A percentile compares a stretch with the other conserved stretches of the same genome.
These are phyloP conservation scores for Botrytis squamosa DNA, from an alignment of 2,329 filamentous ascomycete species.

Conservation along the genomic window DNA sequence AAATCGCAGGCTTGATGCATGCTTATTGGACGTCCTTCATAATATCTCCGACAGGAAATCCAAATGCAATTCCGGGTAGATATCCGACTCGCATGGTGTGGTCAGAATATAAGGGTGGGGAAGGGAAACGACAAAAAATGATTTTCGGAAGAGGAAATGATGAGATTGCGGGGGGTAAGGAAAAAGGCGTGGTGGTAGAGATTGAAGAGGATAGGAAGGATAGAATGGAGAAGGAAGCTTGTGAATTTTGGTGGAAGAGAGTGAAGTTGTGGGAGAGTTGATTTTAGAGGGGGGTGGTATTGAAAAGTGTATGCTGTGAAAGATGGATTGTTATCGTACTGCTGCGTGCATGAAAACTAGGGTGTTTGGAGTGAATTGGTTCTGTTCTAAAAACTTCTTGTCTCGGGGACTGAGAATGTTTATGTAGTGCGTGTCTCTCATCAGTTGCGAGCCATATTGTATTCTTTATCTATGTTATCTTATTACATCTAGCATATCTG, in stretches of 20 bases:
- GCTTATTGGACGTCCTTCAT: slow-evolving; percentile 40
- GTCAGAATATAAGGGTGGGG: slow-evolving; percentile 30
- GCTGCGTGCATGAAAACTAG: neutral
- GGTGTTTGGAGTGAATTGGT: neutral
- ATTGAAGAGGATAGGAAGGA: slow-evolving; percentile 40
- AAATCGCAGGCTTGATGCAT: slow-evolving; percentile 36
- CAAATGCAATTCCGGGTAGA: slow-evolving; percentile 33
- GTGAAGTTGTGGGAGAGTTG: slow-evolving; percentile 42
- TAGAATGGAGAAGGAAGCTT: slow-evolving; percentile 49
- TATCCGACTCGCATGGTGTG: neutral
- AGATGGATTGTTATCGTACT: neutral
- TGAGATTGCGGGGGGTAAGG: slow-evolving; percentile 45
- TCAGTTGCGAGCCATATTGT: neutral
- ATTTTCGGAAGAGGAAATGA: slow-evolving; percentile 61
- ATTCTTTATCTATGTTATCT: neutral
- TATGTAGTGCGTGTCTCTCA: neutral
- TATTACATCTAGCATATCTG: neutral
- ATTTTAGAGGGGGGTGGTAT: neutral
- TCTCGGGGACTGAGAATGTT: neutral
- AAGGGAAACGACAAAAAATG: slow-evolving; percentile 33
- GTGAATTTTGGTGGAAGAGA: slow-evolving; percentile 61
- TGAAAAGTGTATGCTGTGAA: neutral
- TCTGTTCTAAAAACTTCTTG: neutral
- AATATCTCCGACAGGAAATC: slow-evolving; percentile 32
- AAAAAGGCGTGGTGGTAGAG: slow-evolving; percentile 46